Evolutionary conservation across 2,329 filamentous ascomycete genomes (phyloP), one percentile per base, ranked within the genome.

Genomic region (Leptographium procerum): DNA sequence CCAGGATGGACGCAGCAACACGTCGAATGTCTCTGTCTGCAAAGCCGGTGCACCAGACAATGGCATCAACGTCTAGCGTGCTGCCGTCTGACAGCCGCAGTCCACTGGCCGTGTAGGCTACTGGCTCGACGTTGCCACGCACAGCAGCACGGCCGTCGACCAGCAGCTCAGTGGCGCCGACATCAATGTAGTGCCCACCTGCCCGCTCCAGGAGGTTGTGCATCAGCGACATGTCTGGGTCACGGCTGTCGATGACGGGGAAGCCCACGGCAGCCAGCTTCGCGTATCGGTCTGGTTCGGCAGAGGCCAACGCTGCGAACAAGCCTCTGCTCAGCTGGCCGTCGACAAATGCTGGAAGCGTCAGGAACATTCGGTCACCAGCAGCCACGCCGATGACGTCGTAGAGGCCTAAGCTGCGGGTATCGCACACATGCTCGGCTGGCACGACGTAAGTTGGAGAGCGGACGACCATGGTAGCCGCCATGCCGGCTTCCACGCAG

Each of bases 11-110:
- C 29, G 11, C 56, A 5, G 56, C 51, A 13, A 58, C 56, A 10
- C 33, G 28, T 13, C 56, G 56, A 9, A 58, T 40, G 14, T 58
- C 56, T 36, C 34, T 54, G 56, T 58, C 56, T 28, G 50, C 34
- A n/a, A 58, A 75, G 7, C 72, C 72, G 0, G 72, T 75, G 60
- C 71, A 74, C 72, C 72, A 74, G 4, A 74, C 59, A 2, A 75
- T 64, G 1, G 69, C 71, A 60, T 75, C 72, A 0, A 67, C 67
- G 1, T 72, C 69, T 14, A 70, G 51, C 1, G 16, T 59, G 45
- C 63, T 71, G 7, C 69, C 69, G 55, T 75, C 72, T 0, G 56
- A 58, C 10, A 58, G 26, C 1, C 40, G 56, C 50, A 58, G 29
- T 1, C 56, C 56, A 6, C 8, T 13, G 24, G 26, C 28, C n/a